A percentile compares a stretch with the other conserved stretches of the same genome.
phyloP scores from a whole-genome alignment of 2,329 filamentous ascomycete genomes.

The Beauveria scarabaeidicola region DNA sequence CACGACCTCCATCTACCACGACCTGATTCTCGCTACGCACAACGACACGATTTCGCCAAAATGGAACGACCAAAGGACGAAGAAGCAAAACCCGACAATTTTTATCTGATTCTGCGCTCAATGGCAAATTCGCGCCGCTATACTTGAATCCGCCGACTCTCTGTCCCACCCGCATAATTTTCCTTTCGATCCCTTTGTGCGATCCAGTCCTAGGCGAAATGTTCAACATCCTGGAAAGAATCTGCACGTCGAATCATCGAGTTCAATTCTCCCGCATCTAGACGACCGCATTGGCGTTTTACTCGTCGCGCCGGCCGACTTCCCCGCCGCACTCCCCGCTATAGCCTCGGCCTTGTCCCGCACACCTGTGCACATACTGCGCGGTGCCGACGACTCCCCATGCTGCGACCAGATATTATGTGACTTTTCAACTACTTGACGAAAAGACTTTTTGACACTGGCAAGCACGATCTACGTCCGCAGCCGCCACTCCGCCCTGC shows the following conservation, averaged over 20 bases:
- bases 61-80: background rate
- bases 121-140: background rate
- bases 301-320: background rate
- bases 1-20: background rate
- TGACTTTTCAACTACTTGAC: background rate
- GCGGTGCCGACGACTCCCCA: background rate
- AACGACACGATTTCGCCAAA: background rate
- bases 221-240: background rate
- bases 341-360: slow-evolving; percentile 3
- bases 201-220: background rate
- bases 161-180: background rate
- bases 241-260: background rate
- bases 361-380: background rate
- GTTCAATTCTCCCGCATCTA: background rate
- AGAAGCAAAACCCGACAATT: background rate
- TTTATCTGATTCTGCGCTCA: background rate
- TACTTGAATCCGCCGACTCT: background rate
- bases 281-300: background rate
- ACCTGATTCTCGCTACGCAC: background rate
- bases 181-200: background rate
- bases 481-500: background rate
- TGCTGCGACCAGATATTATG: background rate
- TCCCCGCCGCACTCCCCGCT: background rate
- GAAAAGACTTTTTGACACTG: background rate
- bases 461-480: background rate